Evolutionary conservation across 1,139 yeast species (phyloP).

Genomic region (Yamadazyma membranifaciens): DNA sequence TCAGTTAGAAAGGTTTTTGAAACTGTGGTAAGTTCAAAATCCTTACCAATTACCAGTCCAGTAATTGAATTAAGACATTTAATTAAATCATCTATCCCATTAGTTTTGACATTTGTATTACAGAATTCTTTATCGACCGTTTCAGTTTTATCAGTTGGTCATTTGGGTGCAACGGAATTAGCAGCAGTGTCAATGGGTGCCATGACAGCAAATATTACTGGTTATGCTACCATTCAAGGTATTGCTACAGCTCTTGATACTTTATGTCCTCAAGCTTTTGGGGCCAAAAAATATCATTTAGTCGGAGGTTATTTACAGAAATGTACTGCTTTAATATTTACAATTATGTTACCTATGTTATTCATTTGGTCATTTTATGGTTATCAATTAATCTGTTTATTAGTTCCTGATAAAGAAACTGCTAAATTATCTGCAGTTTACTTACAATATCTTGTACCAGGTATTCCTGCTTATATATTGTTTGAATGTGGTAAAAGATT

Average conservation of each 20-base stretch:
- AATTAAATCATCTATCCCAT: conserved; percentile 46
- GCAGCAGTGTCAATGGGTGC: conserved; percentile 65
- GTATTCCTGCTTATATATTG: conserved; percentile 54
- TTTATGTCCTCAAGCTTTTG: conserved; percentile 78
- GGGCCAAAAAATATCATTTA: conserved; percentile 50
- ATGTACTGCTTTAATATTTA: conserved; percentile 50
- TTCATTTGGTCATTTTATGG: conserved; percentile 51
- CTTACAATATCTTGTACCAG: conserved; percentile 48
- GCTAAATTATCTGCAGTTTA: conserved; percentile 53
- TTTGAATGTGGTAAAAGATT: conserved; percentile 57
- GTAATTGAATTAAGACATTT: conserved; percentile 40
- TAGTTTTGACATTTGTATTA: conserved; percentile 51
- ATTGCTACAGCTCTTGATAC: conserved; percentile 84
- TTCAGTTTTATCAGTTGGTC: conserved; percentile 59
- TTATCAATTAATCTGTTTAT: conserved; percentile 31
- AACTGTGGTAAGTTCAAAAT: conserved; percentile 30
- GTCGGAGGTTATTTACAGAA: conserved; percentile 56
- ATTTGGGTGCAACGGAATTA: conserved; percentile 54
- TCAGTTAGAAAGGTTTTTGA: conserved; percentile 35
- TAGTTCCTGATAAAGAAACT: conserved; percentile 47
- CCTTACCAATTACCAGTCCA: conserved; percentile 25
- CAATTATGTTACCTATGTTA: conserved; percentile 50
- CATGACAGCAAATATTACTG: conserved; percentile 60
- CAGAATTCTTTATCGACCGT: conserved; percentile 58
- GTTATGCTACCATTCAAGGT: conserved; percentile 59